These are phyloP conservation scores for Pestalotiopsis sp. DNA, from an alignment of 2,329 filamentous ascomycete species.

Conservation along the genomic window DNA sequence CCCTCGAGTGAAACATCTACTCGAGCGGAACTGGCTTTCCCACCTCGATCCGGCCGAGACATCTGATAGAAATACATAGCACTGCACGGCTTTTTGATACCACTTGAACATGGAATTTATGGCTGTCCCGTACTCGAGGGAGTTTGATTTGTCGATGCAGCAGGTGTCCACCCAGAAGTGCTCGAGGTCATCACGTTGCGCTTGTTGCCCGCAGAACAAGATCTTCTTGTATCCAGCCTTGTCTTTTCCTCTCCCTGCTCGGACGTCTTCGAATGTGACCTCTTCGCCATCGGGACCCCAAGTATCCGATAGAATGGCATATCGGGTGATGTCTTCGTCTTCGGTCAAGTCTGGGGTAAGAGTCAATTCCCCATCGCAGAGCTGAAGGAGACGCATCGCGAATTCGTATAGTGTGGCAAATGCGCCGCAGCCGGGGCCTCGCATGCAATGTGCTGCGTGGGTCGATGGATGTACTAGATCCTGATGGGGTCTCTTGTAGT, in stretches of 20 bases:
- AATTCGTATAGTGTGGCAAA: no score
- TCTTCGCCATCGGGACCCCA: not conserved
- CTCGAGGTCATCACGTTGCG: not conserved
- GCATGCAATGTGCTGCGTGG: no score
- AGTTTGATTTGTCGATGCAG: not conserved
- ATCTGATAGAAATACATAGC: not conserved
- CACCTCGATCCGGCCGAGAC: not conserved
- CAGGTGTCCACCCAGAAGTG: not conserved
- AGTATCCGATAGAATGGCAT: not conserved
- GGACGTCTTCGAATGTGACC: not conserved
- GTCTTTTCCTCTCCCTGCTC: not conserved
- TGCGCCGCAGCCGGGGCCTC: no score
- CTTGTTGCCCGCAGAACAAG: not conserved
- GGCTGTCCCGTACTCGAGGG: not conserved
- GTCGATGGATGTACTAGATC: no score
- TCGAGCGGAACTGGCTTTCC: not conserved
- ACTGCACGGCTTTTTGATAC: not conserved
- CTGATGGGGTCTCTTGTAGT: no score
- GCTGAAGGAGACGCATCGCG: not conserved
- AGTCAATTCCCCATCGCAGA: not conserved
- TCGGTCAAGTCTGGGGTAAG: no score
- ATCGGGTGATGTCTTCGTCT: not conserved
- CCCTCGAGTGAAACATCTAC: not conserved
- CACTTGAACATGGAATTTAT: not conserved
- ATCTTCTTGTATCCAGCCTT: not conserved